A percentile compares a stretch with the other conserved stretches of the same genome.
Conservation (phyloP, 495 filamentous ascomycete genomes). For the Penicillium pulvis region DNA sequence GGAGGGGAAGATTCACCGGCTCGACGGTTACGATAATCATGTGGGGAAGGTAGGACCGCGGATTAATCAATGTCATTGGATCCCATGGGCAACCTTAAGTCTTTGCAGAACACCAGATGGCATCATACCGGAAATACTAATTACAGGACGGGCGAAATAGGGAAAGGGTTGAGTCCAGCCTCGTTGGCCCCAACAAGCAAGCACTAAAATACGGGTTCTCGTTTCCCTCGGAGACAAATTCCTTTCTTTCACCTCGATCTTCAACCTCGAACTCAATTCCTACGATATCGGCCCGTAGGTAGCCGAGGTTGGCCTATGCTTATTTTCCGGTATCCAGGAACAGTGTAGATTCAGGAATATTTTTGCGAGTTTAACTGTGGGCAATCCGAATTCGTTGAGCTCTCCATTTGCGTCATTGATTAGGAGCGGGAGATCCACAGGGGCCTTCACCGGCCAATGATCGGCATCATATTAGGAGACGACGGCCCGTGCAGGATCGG, state of each 20-base stretch:
- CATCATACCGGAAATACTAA: neutral
- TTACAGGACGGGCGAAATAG: neutral
- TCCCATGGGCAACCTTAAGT: neutral
- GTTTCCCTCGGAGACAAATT: slow-evolving; percentile 10
- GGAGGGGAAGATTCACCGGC: slow-evolving; percentile 26
- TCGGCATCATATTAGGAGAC: slow-evolving; percentile 8
- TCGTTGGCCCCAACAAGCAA: slow-evolving; percentile 4
- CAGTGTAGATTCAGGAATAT: neutral
- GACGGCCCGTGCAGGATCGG: slow-evolving; percentile 10
- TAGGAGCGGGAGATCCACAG: neutral
- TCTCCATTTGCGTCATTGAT: slow-evolving; percentile 7
- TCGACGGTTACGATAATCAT: slow-evolving; percentile 25
- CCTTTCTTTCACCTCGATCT: neutral
- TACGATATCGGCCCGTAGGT: slow-evolving; percentile 10
- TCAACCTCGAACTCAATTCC: slow-evolving; percentile 1
- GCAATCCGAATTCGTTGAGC: slow-evolving; percentile 8
- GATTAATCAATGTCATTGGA: neutral
- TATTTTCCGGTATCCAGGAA: slow-evolving; percentile 5
- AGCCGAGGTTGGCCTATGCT: slow-evolving; percentile 11
- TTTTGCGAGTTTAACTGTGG: neutral
- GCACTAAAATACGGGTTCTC: neutral
- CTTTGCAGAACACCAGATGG: neutral
- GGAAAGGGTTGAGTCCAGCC: slow-evolving; percentile 6
- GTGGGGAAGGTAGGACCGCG: slow-evolving; percentile 15
- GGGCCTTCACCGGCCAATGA: slow-evolving; percentile 2